Evolutionary conservation across 2,329 filamentous ascomycete genomes (phyloP).

Genomic region (Ascochyta clinopodiicola): DNA sequence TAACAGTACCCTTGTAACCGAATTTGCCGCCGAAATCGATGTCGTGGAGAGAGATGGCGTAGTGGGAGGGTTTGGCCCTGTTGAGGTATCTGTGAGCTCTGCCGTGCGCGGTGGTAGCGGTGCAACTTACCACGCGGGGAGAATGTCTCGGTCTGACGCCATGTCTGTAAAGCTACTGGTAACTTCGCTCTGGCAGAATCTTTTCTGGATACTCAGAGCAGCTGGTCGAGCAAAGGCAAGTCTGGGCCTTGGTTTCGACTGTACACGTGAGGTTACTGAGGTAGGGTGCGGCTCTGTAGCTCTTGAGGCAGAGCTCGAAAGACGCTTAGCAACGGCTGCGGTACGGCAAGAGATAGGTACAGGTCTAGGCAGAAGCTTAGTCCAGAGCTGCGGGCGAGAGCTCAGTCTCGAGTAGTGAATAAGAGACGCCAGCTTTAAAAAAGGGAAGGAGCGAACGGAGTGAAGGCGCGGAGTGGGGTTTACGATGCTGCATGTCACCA

Average conservation of each 20-base stretch:
- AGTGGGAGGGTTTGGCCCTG: slow-evolving; percentile 83
- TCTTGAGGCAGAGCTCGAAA: slow-evolving; percentile 25
- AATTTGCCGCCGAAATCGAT: slow-evolving; percentile 75
- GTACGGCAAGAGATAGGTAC: slow-evolving; percentile 15
- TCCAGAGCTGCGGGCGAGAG: slow-evolving; percentile 41
- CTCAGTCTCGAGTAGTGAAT: slow-evolving; percentile 41
- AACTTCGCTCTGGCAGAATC: slow-evolving; percentile 42
- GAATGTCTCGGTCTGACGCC: slow-evolving; percentile 56
- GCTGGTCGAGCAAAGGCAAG: slow-evolving; percentile 20
- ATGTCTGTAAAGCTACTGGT: slow-evolving; percentile 47
- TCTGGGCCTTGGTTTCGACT: slow-evolving; percentile 22
- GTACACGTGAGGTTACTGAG: slow-evolving; percentile 18
- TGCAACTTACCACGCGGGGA: slow-evolving; percentile 51
- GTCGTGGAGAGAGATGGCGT: slow-evolving; percentile 80
- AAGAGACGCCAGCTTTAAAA: slow-evolving; percentile 43
- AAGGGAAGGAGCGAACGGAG: slow-evolving; percentile 13
- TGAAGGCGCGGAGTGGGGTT: slow-evolving; percentile 12
- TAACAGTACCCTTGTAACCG: slow-evolving; percentile 85
- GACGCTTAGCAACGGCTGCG: slow-evolving; percentile 19
- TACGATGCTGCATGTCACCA: slow-evolving; percentile 7
- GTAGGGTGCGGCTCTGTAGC: slow-evolving; percentile 27
- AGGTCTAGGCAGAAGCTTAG: slow-evolving; percentile 24
- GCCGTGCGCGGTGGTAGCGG: neutral
- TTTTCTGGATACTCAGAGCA: slow-evolving; percentile 28
- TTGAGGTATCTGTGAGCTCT: slow-evolving; percentile 23